These are phyloP conservation scores for Pavlovales sp. DNA, from an alignment of 208 protist genomes.

Conservation along the genomic window DNA sequence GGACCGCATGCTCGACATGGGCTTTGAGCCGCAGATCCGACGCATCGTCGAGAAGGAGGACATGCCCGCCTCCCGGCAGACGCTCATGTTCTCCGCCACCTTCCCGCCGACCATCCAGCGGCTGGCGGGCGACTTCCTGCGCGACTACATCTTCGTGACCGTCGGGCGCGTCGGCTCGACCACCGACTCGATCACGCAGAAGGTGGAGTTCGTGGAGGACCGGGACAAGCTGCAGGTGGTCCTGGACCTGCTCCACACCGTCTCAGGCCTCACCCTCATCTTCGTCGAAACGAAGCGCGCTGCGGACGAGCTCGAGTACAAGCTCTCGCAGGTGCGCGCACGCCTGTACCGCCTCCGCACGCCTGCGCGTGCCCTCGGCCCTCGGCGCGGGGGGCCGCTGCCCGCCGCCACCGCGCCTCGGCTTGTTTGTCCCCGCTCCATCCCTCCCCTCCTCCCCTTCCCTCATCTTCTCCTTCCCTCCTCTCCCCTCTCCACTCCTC, in stretches of 20 bases:
- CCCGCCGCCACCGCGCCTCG: too few species aligned
- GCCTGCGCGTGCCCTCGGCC: too few species aligned
- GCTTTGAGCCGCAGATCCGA: conserved; percentile 92
- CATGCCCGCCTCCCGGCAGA: conserved; percentile 87
- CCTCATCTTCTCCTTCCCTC: too few species aligned
- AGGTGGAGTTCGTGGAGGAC: conserved; percentile 52
- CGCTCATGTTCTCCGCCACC: conserved; percentile 97
- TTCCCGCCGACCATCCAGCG: conserved; percentile 95
- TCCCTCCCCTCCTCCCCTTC: neutral
- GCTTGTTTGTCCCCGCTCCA: conserved; percentile 17
- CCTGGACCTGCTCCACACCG: conserved; percentile 55
- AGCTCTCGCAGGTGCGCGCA: conserved; percentile 68
- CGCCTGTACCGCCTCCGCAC: too few species aligned
- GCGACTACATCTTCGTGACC: conserved; percentile 89
- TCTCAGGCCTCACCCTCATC: conserved; percentile 46
- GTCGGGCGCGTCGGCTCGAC: conserved; percentile 96
- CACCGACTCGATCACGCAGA: conserved; percentile 89
- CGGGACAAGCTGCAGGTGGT: conserved; percentile 63
- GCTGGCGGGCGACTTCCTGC: conserved; percentile 83
- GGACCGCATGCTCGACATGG: conserved; percentile 36
- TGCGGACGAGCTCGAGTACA: conserved; percentile 90
- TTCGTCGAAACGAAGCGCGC: conserved; percentile 99
- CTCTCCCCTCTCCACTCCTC: too few species aligned
- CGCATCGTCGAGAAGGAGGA: conserved; percentile 88
- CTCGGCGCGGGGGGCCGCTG: too few species aligned